phyloP scores from a whole-genome alignment of 805 yeast species.

The Ogataea sp. region DNA sequence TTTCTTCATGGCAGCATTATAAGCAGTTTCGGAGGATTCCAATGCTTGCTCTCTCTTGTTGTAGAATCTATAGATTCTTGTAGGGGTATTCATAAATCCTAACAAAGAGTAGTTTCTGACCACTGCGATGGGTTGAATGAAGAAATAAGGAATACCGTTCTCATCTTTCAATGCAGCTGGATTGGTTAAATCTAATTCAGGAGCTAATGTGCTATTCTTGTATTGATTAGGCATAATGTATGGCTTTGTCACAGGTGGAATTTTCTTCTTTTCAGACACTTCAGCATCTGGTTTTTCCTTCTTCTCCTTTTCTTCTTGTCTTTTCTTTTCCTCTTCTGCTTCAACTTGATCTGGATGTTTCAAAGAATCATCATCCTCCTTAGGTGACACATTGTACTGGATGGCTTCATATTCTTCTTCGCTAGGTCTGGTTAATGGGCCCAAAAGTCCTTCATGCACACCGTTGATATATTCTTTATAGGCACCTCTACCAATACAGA shows the following conservation, averaged over 20 bases:
- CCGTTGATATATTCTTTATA: constrained; percentile 89
- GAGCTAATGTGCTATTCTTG: constrained; percentile 43
- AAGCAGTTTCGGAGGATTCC: constrained; percentile 46
- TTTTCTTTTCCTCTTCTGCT: constrained; percentile 23
- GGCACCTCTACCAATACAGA: constrained; percentile 93
- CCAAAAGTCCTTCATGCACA: constrained; percentile 88
- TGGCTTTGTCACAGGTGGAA: constrained; percentile 49
- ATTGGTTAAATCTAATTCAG: constrained; percentile 41
- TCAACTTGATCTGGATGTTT: constrained; percentile 9
- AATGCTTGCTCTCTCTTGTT: constrained; percentile 66
- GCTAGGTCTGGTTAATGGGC: constrained; percentile 61
- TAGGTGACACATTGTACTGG: not conserved
- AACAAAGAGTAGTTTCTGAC: constrained; percentile 68
- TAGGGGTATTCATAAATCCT: constrained; percentile 74
- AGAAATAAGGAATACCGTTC: constrained; percentile 45
- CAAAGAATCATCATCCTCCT: constrained; percentile 1
- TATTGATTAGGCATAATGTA: constrained; percentile 58
- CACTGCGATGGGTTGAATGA: constrained; percentile 72
- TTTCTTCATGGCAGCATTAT: constrained; percentile 44
- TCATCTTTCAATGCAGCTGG: constrained; percentile 17
- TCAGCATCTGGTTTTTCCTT: constrained; percentile 17
- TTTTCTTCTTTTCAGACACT: constrained; percentile 22
- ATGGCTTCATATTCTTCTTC: constrained; percentile 25
- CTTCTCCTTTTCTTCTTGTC: constrained; percentile 11
- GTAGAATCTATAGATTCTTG: constrained; percentile 71